Conservation (phyloP, 345 rosid species). For the Punica granatum region DNA sequence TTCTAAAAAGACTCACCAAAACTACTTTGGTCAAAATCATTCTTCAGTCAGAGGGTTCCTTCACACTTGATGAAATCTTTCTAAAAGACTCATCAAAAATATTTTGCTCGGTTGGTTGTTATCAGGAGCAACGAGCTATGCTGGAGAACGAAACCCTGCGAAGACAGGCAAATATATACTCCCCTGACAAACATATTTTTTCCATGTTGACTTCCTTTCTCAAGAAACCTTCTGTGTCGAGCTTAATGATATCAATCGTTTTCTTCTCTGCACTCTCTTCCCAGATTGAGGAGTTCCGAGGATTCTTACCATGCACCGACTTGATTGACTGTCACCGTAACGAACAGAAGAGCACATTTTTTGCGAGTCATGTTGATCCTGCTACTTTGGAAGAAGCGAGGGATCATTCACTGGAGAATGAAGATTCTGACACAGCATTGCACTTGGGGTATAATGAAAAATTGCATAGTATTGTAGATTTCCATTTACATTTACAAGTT, state of each 20-base stretch:
- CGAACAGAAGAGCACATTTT: constrained; percentile 34
- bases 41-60: background rate
- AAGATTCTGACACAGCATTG: constrained; percentile 80
- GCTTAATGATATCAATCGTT: background rate
- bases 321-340: constrained; percentile 48
- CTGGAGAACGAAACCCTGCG: constrained; percentile 87
- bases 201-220: background rate
- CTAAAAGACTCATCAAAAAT: background rate
- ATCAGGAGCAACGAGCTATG: constrained; percentile 70
- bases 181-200: background rate
- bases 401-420: constrained; percentile 34
- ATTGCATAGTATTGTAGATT: background rate
- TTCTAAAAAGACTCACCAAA: too few species aligned
- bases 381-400: constrained; percentile 29
- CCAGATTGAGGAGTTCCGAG: constrained; percentile 77
- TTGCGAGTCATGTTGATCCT: constrained; percentile 23
- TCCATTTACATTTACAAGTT: background rate
- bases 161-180: constrained; percentile 47
- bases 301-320: constrained; percentile 46
- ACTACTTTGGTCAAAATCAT: too few species aligned
- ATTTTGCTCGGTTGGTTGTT: constrained; percentile 7
- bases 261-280: background rate
- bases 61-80: background rate
- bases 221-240: background rate
- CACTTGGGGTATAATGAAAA: constrained; percentile 55